Base-by-base conservation (phyloP, 2,329 filamentous ascomycete genomes). In the Cyclaneusma minus region DNA sequence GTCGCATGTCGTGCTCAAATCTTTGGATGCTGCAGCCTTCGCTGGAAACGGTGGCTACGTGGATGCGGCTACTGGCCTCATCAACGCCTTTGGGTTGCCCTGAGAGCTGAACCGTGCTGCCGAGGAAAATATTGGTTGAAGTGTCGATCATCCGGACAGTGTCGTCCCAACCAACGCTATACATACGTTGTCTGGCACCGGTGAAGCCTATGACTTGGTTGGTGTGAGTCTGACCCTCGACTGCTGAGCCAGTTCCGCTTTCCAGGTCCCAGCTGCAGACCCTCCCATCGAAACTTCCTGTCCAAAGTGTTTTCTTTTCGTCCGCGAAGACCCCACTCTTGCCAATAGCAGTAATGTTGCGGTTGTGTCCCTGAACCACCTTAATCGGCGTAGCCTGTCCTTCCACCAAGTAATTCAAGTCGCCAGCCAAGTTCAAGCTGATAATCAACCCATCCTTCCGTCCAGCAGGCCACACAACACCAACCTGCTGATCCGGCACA, bases 151-250 rank as follows among this genome's bases (percentile, higher is more conserved):
- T 76, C 35, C 84, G 76, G 18, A 95, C 60, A 1, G 76, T 83
- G 49, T 98, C 89, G 46, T 98, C 89, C 89, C 87, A 98, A 35
- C 76, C 85, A 28, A 87, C 79, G 43, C 76, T 87, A 55, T 81
- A 85, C n/a, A 83, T 68, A 37, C 71, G 65, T 17, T 71, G 66
- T 3, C 59, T 47, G 6, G 58, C 58, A 1, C 69, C 56, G 3
- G 75, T 59, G 36, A 98, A 75, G 26, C 80, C 79, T 3, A 74
- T 70, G 27, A 95, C 71, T 49, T 91, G 85, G 49, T 87, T 91
- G 6, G 78, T 78, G 51, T 94, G 89, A 3, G 68, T 60, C 37
- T 82, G 71, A 15, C 89, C 87, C 35, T 89, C 80, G 7, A 91
- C 65, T 8, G 67, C 64, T 16, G 71, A 63, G 13, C 76, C 82